Percentiles rank a stretch among this genome's conserved stretches.
Evolutionary conservation across 306 rosid species (phyloP).

Genomic region (Cicer yamashitae): DNA sequence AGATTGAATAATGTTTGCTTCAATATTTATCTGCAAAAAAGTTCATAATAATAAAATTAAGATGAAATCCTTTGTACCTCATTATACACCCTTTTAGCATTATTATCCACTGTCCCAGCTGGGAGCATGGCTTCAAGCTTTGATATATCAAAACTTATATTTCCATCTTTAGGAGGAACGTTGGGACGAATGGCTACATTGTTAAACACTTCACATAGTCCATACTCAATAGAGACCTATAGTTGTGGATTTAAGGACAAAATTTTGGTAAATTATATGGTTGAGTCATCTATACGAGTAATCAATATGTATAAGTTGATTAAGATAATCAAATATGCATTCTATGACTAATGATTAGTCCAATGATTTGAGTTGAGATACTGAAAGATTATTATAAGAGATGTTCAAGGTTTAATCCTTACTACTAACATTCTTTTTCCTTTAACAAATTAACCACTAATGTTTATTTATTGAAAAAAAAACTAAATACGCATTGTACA

Average conservation of each 20-base stretch:
- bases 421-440: too few species aligned
- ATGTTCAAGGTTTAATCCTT: too few species aligned
- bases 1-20: neutral
- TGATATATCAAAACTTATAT: constrained; percentile 63
- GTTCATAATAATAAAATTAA: neutral
- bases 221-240: constrained; percentile 76
- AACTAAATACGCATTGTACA: too few species aligned
- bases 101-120: constrained; percentile 56
- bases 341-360: too few species aligned
- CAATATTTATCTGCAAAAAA: neutral
- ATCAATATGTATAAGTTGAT: neutral
- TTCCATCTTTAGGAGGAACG: constrained; percentile 68
- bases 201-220: constrained; percentile 81
- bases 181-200: constrained; percentile 55
- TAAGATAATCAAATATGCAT: neutral
- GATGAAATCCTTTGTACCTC: constrained; percentile 52
- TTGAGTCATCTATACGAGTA: neutral
- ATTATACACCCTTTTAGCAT: constrained; percentile 58
- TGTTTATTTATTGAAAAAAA: too few species aligned
- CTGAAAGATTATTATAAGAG: too few species aligned
- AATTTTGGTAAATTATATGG: neutral
- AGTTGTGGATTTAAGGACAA: constrained; percentile 3
- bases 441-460: too few species aligned
- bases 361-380: too few species aligned
- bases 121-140: constrained; percentile 70